Evolutionary conservation across 495 filamentous ascomycete genomes (phyloP).

Genomic region (Aspergillus homomorphus): DNA sequence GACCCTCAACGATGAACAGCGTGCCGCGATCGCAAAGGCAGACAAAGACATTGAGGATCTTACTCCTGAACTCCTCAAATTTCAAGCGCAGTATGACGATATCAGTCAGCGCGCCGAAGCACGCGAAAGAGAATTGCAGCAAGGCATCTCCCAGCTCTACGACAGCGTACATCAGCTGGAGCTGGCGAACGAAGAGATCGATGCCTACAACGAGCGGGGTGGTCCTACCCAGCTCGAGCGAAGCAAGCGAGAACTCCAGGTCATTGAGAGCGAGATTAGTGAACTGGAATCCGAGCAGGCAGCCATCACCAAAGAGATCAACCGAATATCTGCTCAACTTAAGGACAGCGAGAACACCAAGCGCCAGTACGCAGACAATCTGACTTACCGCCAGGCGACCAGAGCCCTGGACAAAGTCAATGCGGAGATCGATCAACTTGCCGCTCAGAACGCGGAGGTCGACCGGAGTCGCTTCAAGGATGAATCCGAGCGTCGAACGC

Average conservation of each 20-base stretch:
- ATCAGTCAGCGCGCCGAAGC: conserved; percentile 65
- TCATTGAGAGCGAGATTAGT: conserved; percentile 61
- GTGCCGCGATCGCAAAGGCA: conserved; percentile 58
- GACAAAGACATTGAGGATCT: conserved; percentile 70
- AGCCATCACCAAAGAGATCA: conserved; percentile 63
- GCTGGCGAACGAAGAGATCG: conserved; percentile 71
- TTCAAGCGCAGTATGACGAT: conserved; percentile 71
- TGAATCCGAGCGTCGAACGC: conserved; percentile 63
- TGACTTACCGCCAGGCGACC: conserved; percentile 73
- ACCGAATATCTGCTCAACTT: conserved; percentile 73
- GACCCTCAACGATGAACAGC: conserved; percentile 62
- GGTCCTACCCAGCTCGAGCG: conserved; percentile 68
- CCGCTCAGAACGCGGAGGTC: conserved; percentile 74
- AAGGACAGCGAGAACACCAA: conserved; percentile 74
- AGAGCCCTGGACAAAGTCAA: conserved; percentile 63
- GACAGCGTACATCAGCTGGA: conserved; percentile 74
- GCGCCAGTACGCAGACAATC: conserved; percentile 80
- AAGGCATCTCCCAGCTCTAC: conserved; percentile 65
- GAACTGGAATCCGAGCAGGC: conserved; percentile 64
- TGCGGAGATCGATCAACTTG: conserved; percentile 70
- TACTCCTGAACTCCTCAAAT: conserved; percentile 68
- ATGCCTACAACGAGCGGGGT: conserved; percentile 71
- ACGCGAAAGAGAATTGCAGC: conserved; percentile 70
- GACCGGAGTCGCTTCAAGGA: conserved; percentile 71
- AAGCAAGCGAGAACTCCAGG: conserved; percentile 65